A percentile compares a stretch with the other conserved stretches of the same genome.
Evolutionary conservation across 129 eudicot genomes (phyloP).

Genomic region (Centaurea solstitialis): DNA sequence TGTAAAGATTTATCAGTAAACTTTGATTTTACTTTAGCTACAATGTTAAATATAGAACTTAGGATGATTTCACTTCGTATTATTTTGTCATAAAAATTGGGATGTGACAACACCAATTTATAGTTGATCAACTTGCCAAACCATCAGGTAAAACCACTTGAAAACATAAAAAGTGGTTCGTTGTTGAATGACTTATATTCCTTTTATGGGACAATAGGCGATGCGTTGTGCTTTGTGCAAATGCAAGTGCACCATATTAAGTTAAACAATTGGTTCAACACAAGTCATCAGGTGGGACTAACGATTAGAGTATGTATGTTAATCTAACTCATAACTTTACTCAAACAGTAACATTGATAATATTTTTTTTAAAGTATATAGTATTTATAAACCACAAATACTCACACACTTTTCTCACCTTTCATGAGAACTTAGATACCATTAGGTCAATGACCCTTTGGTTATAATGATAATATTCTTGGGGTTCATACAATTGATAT

Average conservation of each 20-base stretch:
- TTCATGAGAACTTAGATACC: not conserved
- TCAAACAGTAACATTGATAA: conserved; percentile 10
- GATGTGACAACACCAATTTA: not conserved
- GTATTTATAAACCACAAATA: not conserved
- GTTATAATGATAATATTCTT: not conserved
- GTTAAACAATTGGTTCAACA: conserved; percentile 6
- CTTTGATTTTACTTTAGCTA: not conserved
- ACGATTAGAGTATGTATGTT: not conserved
- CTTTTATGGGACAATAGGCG: not conserved
- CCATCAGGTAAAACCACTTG: not conserved
- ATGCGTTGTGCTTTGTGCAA: not conserved
- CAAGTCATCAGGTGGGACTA: not conserved
- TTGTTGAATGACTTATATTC: not conserved
- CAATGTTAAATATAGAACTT: not conserved
- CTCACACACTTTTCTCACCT: not conserved
- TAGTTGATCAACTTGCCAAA: conserved; percentile 1
- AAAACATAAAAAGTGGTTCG: not conserved
- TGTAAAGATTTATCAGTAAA: not conserved
- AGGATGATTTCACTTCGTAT: not conserved
- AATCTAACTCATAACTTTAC: not conserved
- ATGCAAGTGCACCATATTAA: not conserved
- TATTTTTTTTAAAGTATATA: not conserved
- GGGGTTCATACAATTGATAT: not conserved
- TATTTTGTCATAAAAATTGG: not conserved
- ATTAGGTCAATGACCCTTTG: not conserved